A percentile compares a stretch with the other conserved stretches of the same genome.
Evolutionary conservation across 169 alveolate species (phyloP).

Genomic region (Plasmodium gonderi): DNA sequence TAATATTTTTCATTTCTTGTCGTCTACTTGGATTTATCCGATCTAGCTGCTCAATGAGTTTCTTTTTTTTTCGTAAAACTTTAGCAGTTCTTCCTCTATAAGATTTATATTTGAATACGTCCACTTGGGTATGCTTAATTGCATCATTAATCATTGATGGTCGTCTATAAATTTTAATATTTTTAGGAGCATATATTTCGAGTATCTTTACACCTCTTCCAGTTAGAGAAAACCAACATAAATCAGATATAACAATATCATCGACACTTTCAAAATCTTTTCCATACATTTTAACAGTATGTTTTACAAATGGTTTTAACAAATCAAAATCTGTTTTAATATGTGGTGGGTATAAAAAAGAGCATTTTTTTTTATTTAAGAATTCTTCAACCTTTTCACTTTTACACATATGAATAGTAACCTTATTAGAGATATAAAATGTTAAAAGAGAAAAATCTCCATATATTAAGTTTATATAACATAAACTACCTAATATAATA

Average conservation of each 20-base stretch:
- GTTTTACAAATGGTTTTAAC: constrained; percentile 74
- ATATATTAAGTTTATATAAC: constrained; percentile 78
- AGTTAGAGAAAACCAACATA: constrained; percentile 86
- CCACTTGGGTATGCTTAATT: constrained; percentile 63
- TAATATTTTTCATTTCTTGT: constrained; percentile 14
- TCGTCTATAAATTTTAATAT: constrained; percentile 83
- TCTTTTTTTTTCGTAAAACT: constrained; percentile 51
- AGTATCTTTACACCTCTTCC: constrained; percentile 85
- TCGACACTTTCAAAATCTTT: constrained; percentile 77
- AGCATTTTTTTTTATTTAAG: constrained; percentile 77
- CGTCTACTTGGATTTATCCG: constrained; percentile 23
- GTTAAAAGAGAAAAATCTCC: constrained; percentile 73
- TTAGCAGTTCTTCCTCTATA: constrained; percentile 67
- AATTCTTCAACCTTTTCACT: constrained; percentile 75
- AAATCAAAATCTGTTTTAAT: constrained; percentile 41
- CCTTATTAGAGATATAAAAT: constrained; percentile 78
- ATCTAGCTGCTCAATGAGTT: constrained; percentile 57
- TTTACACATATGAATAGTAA: constrained; percentile 80
- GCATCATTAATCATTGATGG: constrained; percentile 78
- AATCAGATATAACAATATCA: constrained; percentile 86
- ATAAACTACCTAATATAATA: constrained; percentile 82
- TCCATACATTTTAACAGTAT: constrained; percentile 45
- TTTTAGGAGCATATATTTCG: constrained; percentile 84
- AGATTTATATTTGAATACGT: constrained; percentile 67
- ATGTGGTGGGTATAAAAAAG: constrained; percentile 80